phyloP scores from a whole-genome alignment of 2,329 filamentous ascomycete genomes.

The Pseudogymnoascus sp. region DNA sequence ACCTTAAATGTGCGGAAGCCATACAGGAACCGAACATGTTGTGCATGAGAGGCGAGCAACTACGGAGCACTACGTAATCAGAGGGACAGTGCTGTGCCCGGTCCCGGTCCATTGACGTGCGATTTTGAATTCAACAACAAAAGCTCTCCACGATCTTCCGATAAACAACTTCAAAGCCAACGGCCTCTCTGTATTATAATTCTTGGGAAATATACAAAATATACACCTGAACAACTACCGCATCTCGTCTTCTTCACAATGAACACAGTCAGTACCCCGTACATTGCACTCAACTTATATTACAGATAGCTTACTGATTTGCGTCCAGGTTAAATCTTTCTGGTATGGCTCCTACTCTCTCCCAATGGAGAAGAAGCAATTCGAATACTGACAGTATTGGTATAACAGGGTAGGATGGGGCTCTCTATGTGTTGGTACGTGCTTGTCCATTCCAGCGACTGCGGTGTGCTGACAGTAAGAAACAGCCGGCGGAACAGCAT shows the following conservation, averaged over 20 bases:
- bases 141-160: background rate
- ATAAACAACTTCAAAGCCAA: conserved; percentile 1
- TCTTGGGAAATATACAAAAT: background rate
- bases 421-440: conserved; percentile 71
- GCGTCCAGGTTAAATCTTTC: conserved; percentile 54
- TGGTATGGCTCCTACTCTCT: conserved; percentile 41
- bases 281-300: background rate
- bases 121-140: conserved; percentile 3
- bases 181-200: background rate
- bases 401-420: conserved; percentile 77
- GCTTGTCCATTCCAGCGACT: background rate
- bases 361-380: conserved; percentile 11
- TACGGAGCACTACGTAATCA: background rate
- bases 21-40: conserved; percentile 6
- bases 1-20: conserved; percentile 9
- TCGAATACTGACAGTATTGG: conserved; percentile 19
- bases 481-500: conserved; percentile 78
- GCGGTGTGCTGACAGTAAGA: conserved; percentile 14
- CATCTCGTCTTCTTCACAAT: conserved; percentile 31
- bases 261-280: conserved; percentile 44
- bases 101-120: conserved; percentile 2
- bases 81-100: background rate
- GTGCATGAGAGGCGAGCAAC: background rate
- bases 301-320: conserved; percentile 13
- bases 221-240: background rate